Conservation (phyloP, 1,284 basidiomycete species). For the Ustilago curta region DNA sequence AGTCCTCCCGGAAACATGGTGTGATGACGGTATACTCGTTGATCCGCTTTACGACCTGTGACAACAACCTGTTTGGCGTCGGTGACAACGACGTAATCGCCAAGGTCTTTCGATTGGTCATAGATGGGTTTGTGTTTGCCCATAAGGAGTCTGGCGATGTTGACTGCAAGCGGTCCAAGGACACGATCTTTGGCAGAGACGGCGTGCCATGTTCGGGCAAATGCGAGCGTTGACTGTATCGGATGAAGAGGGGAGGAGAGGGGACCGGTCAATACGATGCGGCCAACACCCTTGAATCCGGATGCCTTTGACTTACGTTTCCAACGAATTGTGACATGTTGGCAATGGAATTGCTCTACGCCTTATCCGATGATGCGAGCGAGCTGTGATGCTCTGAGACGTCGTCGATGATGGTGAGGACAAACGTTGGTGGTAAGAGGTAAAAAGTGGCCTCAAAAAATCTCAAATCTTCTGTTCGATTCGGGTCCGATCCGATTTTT, state of each 20-base stretch:
- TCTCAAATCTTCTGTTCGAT: conserved; percentile 26
- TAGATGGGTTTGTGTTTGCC: conserved; percentile 99
- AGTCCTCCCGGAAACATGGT: conserved; percentile 93
- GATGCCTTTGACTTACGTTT: conserved; percentile 33
- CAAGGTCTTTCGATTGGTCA: conserved; percentile 75
- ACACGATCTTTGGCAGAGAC: conserved; percentile 90
- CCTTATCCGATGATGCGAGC: not conserved
- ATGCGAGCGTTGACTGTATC: conserved; percentile 87
- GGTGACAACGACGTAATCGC: conserved; percentile 97
- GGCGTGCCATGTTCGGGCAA: conserved; percentile 93
- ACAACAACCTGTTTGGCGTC: conserved; percentile 87
- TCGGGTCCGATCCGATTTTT: conserved; percentile 33
- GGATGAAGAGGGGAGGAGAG: not conserved
- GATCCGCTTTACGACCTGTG: conserved; percentile 88
- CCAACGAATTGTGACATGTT: conserved; percentile 54
- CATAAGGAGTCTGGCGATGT: conserved; percentile 95
- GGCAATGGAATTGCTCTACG: not conserved
- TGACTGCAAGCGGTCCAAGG: conserved; percentile 90
- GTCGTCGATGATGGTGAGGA: conserved; percentile 14
- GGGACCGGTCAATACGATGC: conserved; percentile 6
- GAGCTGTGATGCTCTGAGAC: not conserved
- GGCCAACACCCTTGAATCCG: not conserved
- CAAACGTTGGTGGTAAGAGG: conserved; percentile 8
- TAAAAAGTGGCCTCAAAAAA: conserved; percentile 14
- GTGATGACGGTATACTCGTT: conserved; percentile 89